Percentiles rank a stretch among this genome's conserved stretches.
Evolutionary conservation across 441 rosid species (phyloP).

Genomic region (Brassica hybrid): DNA sequence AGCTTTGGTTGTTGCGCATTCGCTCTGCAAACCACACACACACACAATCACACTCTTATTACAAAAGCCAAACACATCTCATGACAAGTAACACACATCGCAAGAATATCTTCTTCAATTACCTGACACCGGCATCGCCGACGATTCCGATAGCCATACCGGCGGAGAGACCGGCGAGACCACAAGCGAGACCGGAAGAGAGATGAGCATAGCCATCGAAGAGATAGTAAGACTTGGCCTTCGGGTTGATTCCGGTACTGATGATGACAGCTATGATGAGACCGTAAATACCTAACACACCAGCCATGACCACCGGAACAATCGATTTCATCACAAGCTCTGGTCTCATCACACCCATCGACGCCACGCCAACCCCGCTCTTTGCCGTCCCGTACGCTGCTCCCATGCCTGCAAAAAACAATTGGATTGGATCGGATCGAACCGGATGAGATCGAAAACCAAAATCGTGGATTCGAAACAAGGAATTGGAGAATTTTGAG

Average conservation of each 20-base stretch:
- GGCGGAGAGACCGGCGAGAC: constrained; percentile 36
- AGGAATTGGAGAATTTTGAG: constrained; percentile 1
- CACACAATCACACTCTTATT: background rate
- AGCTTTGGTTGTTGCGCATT: constrained; percentile 54
- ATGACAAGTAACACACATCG: background rate
- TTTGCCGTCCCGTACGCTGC: constrained; percentile 54
- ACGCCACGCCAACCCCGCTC: constrained; percentile 56
- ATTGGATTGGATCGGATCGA: background rate
- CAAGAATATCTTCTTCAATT: background rate
- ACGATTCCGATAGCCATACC: constrained; percentile 56
- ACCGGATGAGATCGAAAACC: background rate
- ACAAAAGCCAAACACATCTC: background rate
- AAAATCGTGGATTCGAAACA: background rate
- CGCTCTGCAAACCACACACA: constrained; percentile 41
- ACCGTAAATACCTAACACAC: constrained; percentile 53
- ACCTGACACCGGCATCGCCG: constrained; percentile 51
- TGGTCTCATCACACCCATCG: constrained; percentile 49
- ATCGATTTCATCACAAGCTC: constrained; percentile 52
- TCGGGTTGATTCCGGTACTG: constrained; percentile 53
- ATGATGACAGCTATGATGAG: constrained; percentile 53
- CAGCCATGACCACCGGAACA: constrained; percentile 56
- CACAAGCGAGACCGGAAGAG: constrained; percentile 46
- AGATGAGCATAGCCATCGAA: constrained; percentile 56
- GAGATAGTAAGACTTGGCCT: constrained; percentile 47
- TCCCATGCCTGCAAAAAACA: constrained; percentile 32